phyloP scores from a whole-genome alignment of 2,329 filamentous ascomycete species.

The Leptographium flavum region DNA sequence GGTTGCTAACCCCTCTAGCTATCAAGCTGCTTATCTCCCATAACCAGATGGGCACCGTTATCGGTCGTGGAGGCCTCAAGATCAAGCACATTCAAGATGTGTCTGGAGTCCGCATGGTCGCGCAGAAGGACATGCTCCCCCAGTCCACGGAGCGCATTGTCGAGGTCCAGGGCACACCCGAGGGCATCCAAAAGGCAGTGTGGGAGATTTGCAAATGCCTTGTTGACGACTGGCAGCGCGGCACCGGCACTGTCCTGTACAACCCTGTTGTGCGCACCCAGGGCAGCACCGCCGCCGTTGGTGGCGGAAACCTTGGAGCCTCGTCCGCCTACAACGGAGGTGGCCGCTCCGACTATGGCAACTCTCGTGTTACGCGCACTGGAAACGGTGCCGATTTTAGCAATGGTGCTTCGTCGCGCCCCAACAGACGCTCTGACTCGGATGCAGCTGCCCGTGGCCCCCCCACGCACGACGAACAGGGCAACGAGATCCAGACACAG shows the following conservation, averaged over 20 bases:
- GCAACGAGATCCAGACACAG: constrained; percentile 94
- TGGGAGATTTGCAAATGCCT: constrained; percentile 99
- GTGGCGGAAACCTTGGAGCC: constrained; percentile 28
- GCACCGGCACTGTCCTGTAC: constrained; percentile 92
- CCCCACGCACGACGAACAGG: constrained; percentile 85
- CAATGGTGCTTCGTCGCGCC: constrained; percentile 50
- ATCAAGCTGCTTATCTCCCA: constrained; percentile 97
- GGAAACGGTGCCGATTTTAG: constrained; percentile 97
- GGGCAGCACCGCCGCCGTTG: constrained; percentile 32
- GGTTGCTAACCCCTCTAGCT: constrained; percentile 35
- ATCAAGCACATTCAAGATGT: constrained; percentile 99
- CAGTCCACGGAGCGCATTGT: constrained; percentile 98
- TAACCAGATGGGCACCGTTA: constrained; percentile 99
- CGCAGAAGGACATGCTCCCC: constrained; percentile 98
- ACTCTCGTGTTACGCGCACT: constrained; percentile 75
- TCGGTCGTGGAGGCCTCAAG: constrained; percentile 88
- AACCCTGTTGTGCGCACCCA: constrained; percentile 89
- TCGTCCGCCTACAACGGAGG: constrained; percentile 18
- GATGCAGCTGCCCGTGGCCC: constrained; percentile 69
- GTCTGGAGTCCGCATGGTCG: constrained; percentile 96
- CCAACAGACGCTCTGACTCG: constrained; percentile 69
- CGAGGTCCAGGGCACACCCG: constrained; percentile 87
- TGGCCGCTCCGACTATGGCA: constrained; percentile 40
- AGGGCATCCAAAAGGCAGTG: constrained; percentile 87
- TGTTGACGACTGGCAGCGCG: constrained; percentile 94